A percentile compares a stretch with the other conserved stretches of the same genome.
Evolutionary conservation across 352 stramenopile genomes (phyloP).

Genomic region (Pythium volutum): DNA sequence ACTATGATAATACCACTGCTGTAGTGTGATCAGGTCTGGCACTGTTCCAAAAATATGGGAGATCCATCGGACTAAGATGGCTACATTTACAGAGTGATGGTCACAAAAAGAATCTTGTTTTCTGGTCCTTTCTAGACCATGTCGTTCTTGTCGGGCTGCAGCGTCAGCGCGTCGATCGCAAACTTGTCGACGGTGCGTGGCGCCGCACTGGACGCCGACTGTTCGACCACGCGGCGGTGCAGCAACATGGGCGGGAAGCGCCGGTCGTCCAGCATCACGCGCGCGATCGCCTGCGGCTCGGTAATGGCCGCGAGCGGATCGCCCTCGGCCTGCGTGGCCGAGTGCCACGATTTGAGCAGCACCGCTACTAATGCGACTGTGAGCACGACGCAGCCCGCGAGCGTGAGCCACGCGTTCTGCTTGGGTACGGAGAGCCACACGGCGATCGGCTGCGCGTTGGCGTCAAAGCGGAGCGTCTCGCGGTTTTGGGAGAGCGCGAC

Average conservation of each 20-base stretch:
- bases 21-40: no score
- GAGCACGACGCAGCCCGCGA: not conserved
- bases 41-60: no score
- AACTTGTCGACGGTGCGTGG: not conserved
- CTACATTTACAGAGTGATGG: not conserved
- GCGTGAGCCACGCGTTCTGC: not conserved
- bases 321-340: not conserved
- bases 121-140: not conserved
- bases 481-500: not conserved
- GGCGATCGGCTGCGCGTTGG: not conserved
- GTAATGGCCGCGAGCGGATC: not conserved
- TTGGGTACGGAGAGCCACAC: not conserved
- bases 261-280: not conserved
- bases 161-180: not conserved
- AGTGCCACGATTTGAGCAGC: not conserved
- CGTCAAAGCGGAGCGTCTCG: not conserved
- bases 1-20: no score
- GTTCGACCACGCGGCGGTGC: not conserved
- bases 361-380: not conserved
- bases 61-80: not conserved
- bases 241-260: not conserved
- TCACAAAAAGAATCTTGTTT: no score
- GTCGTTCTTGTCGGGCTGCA: not conserved
- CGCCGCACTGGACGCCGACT: not conserved
- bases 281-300: not conserved